A percentile compares a stretch with the other conserved stretches of the same genome.
Evolutionary conservation across 2,329 filamentous ascomycete genomes (phyloP).

Genomic region (Ascochyta rabiei): DNA sequence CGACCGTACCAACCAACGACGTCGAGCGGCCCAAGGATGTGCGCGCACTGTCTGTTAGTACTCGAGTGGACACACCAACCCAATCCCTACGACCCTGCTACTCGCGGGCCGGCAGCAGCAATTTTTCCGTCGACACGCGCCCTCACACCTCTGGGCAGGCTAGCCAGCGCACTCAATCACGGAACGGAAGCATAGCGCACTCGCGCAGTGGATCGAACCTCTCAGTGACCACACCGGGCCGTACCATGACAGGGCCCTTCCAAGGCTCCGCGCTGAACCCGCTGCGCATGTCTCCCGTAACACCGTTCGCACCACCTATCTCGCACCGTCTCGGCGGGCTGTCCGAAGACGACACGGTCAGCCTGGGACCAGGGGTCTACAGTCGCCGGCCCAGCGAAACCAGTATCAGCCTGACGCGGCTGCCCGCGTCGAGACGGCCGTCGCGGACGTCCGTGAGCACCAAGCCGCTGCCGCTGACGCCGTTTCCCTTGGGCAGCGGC

Average conservation of each 20-base stretch:
- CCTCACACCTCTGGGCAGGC: conserved; percentile 1
- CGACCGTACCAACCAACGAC: conserved; percentile 22
- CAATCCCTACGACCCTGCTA: conserved; percentile 4
- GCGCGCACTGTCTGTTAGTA: conserved; percentile 14
- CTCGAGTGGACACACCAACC: conserved; percentile 14
- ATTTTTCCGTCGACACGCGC: conserved; percentile 6
- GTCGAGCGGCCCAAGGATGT: conserved; percentile 30
- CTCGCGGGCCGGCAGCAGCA: conserved; percentile 19
- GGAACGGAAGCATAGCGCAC: conserved; percentile 5
- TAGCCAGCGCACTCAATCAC: conserved; percentile 16
- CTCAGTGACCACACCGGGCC: neutral
- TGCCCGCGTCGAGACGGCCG: neutral
- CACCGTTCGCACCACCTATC: conserved; percentile 20
- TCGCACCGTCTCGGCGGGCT: conserved; percentile 9
- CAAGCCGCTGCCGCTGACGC: conserved; percentile 42
- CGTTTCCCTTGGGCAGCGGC: conserved; percentile 30
- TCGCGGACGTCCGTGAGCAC: conserved; percentile 19
- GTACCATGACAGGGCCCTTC: conserved; percentile 1
- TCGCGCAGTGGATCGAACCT: neutral
- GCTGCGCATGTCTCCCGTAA: conserved; percentile 30
- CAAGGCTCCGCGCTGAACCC: conserved; percentile 22
- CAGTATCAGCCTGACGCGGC: conserved; percentile 1
- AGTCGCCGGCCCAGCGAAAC: conserved; percentile 19
- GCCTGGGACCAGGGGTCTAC: conserved; percentile 9
- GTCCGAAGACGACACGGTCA: conserved; percentile 9